Evolutionary conservation across 352 stramenopile genomes (phyloP), one percentile per base, ranked within the genome.

Genomic region (Phytophthora litchii): DNA sequence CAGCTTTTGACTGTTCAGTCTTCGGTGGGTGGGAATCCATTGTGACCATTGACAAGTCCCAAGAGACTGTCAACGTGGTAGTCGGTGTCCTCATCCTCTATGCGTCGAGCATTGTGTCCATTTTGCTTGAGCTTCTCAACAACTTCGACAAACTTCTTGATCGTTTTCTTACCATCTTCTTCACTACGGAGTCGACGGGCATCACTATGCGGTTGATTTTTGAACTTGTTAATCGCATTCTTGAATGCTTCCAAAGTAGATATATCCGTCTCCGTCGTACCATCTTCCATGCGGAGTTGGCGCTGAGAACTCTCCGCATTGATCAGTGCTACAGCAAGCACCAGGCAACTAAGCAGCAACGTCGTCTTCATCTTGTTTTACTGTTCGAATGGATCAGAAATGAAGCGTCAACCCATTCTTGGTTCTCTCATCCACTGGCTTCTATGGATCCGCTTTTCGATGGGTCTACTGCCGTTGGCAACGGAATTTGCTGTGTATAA

Each of bases 291-390:
- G 0, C 43, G 44, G 7, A 52, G 32, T 7, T 48, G 37, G 9
- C 14, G 32, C 23, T 27, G 23, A 5, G 23, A 27, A 5, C 23
- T 27, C 23, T 48, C 47, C 1, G 38, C 54, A 8, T 31, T 19
- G 31, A 34, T 25, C 35, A 21, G 25, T 4, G 34, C 14, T 42
- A 56, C 11, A 38, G 38, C 19, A 20, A 69, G 25, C 32, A 41
- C n/a, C 32, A 64, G 7, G 35, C 32, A 64, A 37, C 27, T 61
- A 35, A 70, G 9, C 13, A 48, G 8, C 10, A 65, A 29, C 1
- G 10, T 49, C 31, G 35, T 45, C 41, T 65, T 70, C 61, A 65
- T 70, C 38, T 29, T 53, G 21, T 61, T 56, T 42, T 42, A 21
- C 36, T 53, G 51, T 43, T 56, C 19, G 8, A n/a, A 32, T 23